These are phyloP conservation scores for Ustilago loliicola DNA, from an alignment of 1,284 basidiomycete genomes.

Conservation along the genomic window DNA sequence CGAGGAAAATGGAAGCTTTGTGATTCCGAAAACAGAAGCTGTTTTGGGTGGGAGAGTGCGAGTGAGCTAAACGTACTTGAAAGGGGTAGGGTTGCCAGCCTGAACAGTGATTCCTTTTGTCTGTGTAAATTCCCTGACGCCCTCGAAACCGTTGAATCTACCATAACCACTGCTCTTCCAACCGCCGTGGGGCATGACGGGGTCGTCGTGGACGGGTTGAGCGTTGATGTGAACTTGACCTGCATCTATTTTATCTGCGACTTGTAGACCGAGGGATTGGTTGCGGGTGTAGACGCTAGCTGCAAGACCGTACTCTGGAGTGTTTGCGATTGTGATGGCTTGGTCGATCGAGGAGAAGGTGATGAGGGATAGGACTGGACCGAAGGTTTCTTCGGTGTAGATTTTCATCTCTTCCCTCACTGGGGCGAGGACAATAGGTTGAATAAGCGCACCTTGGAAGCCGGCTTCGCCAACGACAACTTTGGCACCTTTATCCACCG, in stretches of 20 bases:
- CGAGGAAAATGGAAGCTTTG: background rate
- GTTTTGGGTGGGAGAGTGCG: background rate
- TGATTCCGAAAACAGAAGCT: background rate
- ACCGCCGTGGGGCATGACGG: constrained; percentile 75
- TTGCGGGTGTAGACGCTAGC: constrained; percentile 76
- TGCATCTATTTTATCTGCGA: constrained; percentile 74
- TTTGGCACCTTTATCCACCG: constrained; percentile 74
- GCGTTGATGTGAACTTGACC: constrained; percentile 67
- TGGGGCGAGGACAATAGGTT: constrained; percentile 75
- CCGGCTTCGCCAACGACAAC: constrained; percentile 73
- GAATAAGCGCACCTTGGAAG: constrained; percentile 73
- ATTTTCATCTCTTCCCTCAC: constrained; percentile 74
- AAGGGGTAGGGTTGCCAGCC: constrained; percentile 29
- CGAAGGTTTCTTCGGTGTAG: constrained; percentile 78
- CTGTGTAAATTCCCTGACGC: constrained; percentile 86
- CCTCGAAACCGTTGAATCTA: constrained; percentile 80
- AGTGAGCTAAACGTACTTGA: constrained; percentile 23
- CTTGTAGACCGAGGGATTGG: constrained; percentile 73
- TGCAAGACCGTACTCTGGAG: constrained; percentile 75
- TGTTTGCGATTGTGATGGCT: constrained; percentile 74
- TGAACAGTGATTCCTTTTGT: constrained; percentile 82
- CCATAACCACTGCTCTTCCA: constrained; percentile 75
- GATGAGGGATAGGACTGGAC: constrained; percentile 83
- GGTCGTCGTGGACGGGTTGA: constrained; percentile 52
- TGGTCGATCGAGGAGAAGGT: constrained; percentile 83